Evolutionary conservation across 805 yeast species (phyloP).

Genomic region (Hanseniaspora osmophila): DNA sequence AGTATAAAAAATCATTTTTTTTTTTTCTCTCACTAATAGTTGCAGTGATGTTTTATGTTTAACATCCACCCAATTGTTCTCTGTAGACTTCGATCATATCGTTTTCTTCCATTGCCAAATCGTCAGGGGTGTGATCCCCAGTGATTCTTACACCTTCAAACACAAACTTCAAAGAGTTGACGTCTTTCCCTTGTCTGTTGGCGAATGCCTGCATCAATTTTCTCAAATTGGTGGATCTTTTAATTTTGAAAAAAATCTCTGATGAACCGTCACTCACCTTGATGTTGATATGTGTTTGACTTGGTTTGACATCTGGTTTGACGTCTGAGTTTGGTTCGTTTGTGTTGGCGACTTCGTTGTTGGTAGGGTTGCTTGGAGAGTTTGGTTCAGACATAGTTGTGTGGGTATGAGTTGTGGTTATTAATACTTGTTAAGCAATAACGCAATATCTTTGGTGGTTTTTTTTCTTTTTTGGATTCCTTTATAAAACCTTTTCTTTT

Average conservation of each 20-base stretch:
- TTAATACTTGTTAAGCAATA: no score
- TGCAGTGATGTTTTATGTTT: no score
- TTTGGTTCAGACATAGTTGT: neutral
- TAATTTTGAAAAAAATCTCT: conserved; percentile 91
- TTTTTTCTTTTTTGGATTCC: conserved; percentile 26
- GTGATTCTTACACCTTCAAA: conserved; percentile 85
- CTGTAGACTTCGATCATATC: conserved; percentile 95
- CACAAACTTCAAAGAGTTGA: conserved; percentile 71
- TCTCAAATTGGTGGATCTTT: conserved; percentile 79
- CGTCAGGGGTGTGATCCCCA: conserved; percentile 85
- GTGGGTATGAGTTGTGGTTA: neutral
- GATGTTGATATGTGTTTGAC: conserved; percentile 75
- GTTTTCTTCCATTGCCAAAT: conserved; percentile 85
- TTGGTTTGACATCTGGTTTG: conserved; percentile 37
- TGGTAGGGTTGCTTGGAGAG: neutral
- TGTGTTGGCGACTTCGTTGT: neutral
- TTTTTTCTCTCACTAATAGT: neutral
- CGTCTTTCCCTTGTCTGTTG: conserved; percentile 87
- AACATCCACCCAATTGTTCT: conserved; percentile 69
- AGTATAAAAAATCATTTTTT: neutral
- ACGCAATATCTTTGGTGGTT: neutral
- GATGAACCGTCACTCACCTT: conserved; percentile 89
- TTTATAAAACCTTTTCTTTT: conserved; percentile 25
- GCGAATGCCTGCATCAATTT: conserved; percentile 97
- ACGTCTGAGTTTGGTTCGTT: conserved; percentile 25